Conservation (phyloP, 441 rosid species). For the Raphanus hybrid region DNA sequence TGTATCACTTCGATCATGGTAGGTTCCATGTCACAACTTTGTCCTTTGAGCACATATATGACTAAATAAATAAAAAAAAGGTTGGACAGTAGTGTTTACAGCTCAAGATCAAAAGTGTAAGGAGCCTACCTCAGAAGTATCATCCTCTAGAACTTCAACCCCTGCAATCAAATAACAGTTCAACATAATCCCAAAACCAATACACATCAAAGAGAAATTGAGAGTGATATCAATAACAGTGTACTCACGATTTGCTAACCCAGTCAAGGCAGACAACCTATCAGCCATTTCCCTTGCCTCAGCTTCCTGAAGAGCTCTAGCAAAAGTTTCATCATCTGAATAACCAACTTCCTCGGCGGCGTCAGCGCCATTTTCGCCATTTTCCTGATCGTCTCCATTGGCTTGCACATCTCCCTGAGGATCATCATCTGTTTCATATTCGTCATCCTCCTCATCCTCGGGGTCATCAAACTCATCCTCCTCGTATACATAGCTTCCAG, state of each 20-base stretch:
- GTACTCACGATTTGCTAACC: constrained; percentile 65
- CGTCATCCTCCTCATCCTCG: constrained; percentile 51
- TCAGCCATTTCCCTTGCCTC: constrained; percentile 89
- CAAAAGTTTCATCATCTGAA: constrained; percentile 88
- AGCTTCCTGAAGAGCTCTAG: constrained; percentile 88
- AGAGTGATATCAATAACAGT: neutral
- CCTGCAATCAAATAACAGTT: constrained; percentile 51
- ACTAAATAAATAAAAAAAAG: constrained; percentile 14
- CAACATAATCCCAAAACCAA: neutral
- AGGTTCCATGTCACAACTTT: constrained; percentile 10
- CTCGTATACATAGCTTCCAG: constrained; percentile 62
- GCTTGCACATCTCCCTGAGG: constrained; percentile 62
- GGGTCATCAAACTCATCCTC: constrained; percentile 78
- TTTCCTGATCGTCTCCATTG: constrained; percentile 50
- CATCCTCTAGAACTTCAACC: constrained; percentile 60
- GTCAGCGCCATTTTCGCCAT: constrained; percentile 44
- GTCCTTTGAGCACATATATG: constrained; percentile 21
- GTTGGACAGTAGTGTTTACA: neutral
- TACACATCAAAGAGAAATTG: constrained; percentile 7
- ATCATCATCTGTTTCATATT: constrained; percentile 46
- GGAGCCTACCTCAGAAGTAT: constrained; percentile 61
- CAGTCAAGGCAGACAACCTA: constrained; percentile 76
- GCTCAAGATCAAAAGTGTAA: constrained; percentile 10
- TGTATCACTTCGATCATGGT: constrained; percentile 8
- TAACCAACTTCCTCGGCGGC: constrained; percentile 55